Conservation (phyloP, 192 early-diverging fungal genomes). For the Radiomyces spectabilis region DNA sequence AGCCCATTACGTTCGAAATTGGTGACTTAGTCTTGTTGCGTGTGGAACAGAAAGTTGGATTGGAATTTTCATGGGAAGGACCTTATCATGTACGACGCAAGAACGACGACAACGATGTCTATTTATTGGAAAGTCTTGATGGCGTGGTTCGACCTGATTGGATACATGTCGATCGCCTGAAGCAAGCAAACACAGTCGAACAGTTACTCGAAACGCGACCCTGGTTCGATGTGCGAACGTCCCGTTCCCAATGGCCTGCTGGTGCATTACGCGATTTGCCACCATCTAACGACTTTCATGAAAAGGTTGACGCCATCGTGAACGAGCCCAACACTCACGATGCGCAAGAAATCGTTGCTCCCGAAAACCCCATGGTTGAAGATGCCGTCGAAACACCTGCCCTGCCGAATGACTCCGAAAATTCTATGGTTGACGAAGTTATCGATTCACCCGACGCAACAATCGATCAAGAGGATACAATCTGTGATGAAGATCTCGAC, state of each 20-base stretch:
- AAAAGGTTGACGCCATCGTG: no score
- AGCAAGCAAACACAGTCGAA: neutral
- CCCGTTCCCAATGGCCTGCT: neutral
- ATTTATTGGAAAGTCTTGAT: neutral
- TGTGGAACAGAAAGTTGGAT: neutral
- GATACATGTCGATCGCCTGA: neutral
- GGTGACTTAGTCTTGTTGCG: neutral
- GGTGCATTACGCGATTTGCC: neutral
- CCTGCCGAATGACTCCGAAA: no score
- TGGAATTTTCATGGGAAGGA: constrained; percentile 2
- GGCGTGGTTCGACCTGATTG: neutral
- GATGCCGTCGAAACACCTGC: no score
- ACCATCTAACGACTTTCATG: no score
- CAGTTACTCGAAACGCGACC: neutral
- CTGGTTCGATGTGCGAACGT: neutral
- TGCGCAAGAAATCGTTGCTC: no score
- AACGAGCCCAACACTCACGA: no score
- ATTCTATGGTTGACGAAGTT: no score
- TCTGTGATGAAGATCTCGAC: no score
- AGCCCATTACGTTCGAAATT: neutral
- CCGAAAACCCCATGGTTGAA: no score
- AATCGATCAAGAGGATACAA: no score
- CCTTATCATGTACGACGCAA: neutral
- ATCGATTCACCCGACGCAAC: no score
- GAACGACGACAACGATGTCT: neutral